Base-by-base conservation (phyloP, 1,139 yeast species). In the Geotrichum siamense region DNA sequence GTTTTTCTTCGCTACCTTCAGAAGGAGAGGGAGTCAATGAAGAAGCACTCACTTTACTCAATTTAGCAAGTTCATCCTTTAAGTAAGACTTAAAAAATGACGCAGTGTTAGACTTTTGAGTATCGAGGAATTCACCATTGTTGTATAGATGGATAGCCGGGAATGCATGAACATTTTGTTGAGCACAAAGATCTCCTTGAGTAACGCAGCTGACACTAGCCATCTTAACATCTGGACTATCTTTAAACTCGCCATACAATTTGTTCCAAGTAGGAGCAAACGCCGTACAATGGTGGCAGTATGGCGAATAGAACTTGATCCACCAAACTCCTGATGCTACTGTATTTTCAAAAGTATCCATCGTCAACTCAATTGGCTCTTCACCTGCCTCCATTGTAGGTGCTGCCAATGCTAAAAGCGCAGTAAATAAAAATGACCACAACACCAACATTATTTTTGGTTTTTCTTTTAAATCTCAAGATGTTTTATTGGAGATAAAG, bases 271-370 rank as follows among this genome's bases (percentile, higher is more conserved):
- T 57, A 2, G 72, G 72, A 2, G 69, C 70, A 33, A 69, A 51
- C 16, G 51, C 55, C 21, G 38, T 49, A 53, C 72, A 68, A 52
- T 68, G 71, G 8, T 53, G 55, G 52, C 72, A 68, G 48, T 62
- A 60, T 1, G 72, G 73, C n/a, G 70, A 67, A 51, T 50, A 69
- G 53, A 62, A 65, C 52, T 68, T 67, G 44, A 68, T 56, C 59
- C 68, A 65, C 63, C 68, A 67, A 4, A 55, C 53, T 5, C 42
- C 41, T 9, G 33, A 15, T 13, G 41, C 25, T 5, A 43, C 27
- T 12, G 19, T 21, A 12, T 38, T 19, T 9, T 27, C 30, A 20
- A 38, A 43, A 26, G 32, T 43, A n/a, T 37, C 45, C 28, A 19
- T 13, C 9, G 45, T 43, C 20, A 43, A 31, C 9, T 43, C 45